Base-by-base conservation (phyloP, 208 protist species). In the Trypanosoma mega region DNA sequence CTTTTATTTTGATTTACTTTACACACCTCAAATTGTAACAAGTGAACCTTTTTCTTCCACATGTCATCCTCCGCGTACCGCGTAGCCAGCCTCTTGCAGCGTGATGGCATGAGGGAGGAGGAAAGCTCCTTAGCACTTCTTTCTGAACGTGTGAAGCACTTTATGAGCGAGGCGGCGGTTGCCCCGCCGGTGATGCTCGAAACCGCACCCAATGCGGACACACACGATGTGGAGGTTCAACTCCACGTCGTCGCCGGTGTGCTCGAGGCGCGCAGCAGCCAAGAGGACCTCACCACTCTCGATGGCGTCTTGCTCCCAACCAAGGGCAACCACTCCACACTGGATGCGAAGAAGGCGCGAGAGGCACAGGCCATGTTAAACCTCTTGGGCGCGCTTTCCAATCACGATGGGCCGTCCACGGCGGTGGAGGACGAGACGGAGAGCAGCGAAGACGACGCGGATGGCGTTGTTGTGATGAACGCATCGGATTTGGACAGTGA, bases 201-300 rank as follows among this genome's bases (percentile, higher is more conserved):
- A 50, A 47, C 67, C 1, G 43, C 31, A 9, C 34, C 24, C 2
- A n/a, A 29, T 11, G 53, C 29, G 33, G 7, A 26, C 20, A 47
- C 29, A 6, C 29, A 29, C 7, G 16, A 41, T 57, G 55, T 63
- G 12, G 64, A 77, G 44, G 73, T 93, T 41, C 74, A 92, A 50
- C 76, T 96, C 14, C 88, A 62, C 49, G 80, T 96, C 9, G 86
- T 96, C 2, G 86, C 90, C 0, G 90, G 90, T 8, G 90, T 96
- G 39, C 55, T 96, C 6, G 81, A 95, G 67, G 68, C 76, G 24
- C 51, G 60, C 29, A 52, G 64, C 3, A 1, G 34, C 26, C 18
- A 46, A 6, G 30, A 20, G 14, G 49, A 44, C 20, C 69, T 74
- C 7, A 34, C 56, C 3, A 14, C 60, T 21, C 31, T 75, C 1